Evolutionary conservation across 352 stramenopile species (phyloP), one percentile per base, ranked within the genome.

Genomic region (Pythium biforme): DNA sequence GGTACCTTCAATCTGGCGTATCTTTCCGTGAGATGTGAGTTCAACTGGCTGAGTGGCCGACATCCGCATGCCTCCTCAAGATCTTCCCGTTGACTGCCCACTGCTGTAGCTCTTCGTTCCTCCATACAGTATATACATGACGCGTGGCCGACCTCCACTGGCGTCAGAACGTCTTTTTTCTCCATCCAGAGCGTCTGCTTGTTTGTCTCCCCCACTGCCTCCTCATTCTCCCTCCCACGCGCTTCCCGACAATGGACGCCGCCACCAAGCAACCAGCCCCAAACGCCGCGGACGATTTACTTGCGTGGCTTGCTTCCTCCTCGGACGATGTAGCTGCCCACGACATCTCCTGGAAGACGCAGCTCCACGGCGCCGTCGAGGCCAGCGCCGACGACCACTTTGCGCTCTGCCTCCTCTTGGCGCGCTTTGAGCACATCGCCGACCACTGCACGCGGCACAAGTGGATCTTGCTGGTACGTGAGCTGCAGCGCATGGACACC

Each of bases 131-230:
- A n/a, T n/a, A n/a, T n/a, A n/a, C n/a, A n/a, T n/a, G n/a, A n/a
- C n/a, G n/a, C n/a, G n/a, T n/a, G n/a, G n/a, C n/a, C 47, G n/a
- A 12, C 8, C 37, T 10, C 37, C 37, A 20, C 37, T 8, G 14
- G 39, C 39, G 39, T 46, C 39, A 81, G 99, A n/a, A n/a, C 51
- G 98, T 86, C 25, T 50, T 17, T 27, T 27, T 50, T 59, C 53
- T 34, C 53, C 20, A 31, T 51, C 20, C 39, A n/a, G n/a, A n/a
- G n/a, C n/a, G n/a, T n/a, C n/a, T n/a, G n/a, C n/a, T n/a, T n/a
- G n/a, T n/a, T n/a, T n/a, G 2, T 51, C 15, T n/a, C 26, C 10
- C 27, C 17, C 4, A 31, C 41, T 46, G 25, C 27, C 33, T 27
- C 17, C 26, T 25, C 40, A 33, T 62, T 37, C 11, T 23, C 23